Evolutionary conservation across 176 grass and related monocot genomes (phyloP).

Genomic region (Phoenix roebelenii): DNA sequence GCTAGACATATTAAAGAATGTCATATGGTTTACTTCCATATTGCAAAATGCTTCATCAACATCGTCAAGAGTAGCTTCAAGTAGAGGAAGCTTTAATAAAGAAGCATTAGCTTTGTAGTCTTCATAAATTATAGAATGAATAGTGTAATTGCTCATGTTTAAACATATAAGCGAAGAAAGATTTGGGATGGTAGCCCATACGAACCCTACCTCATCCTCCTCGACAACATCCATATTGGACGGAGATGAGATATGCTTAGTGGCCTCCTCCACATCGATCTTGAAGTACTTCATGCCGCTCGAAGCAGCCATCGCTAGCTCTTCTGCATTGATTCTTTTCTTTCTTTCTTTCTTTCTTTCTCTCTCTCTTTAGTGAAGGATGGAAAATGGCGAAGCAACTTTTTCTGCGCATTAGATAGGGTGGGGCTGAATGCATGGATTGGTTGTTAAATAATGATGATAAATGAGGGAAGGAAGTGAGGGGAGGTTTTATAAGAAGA

Average conservation of each 20-base stretch:
- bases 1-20: conserved; percentile 48
- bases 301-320: conserved; percentile 6
- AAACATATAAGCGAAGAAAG: conserved; percentile 39
- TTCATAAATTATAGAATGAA: conserved; percentile 47
- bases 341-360: too few species aligned
- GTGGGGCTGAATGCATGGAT: too few species aligned
- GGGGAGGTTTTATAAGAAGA: too few species aligned
- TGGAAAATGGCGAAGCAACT: too few species aligned
- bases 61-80: conserved; percentile 37
- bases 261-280: conserved; percentile 20
- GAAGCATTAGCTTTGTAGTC: conserved; percentile 26
- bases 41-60: conserved; percentile 43
- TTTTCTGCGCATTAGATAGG: too few species aligned
- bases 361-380: too few species aligned
- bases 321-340: too few species aligned
- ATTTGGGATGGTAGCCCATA: conserved; percentile 50
- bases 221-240: conserved; percentile 14
- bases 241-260: neutral
- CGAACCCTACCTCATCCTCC: conserved; percentile 32
- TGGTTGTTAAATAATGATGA: too few species aligned
- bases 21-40: conserved; percentile 41
- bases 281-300: conserved; percentile 22
- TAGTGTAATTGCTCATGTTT: conserved; percentile 70
- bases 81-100: conserved; percentile 33
- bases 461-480: too few species aligned